Evolutionary conservation across 805 yeast species (phyloP), one percentile per base, ranked within the genome.

Genomic region (Starmerella powellii): DNA sequence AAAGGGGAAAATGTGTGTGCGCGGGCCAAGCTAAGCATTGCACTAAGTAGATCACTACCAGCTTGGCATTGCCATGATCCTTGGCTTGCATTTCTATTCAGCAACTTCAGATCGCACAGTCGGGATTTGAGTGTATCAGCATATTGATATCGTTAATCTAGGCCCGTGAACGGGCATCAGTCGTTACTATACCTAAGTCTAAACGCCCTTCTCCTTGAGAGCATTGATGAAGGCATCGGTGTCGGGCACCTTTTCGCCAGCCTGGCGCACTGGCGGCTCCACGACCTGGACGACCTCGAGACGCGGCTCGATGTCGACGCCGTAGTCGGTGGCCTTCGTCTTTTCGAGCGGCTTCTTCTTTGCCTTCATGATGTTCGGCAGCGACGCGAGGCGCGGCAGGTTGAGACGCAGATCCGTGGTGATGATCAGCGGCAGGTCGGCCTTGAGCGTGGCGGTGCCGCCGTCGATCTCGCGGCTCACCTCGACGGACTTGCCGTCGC

Each of bases 281-380:
- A 77, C 77, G 13, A 91, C 79, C 58, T 76, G 73, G 45, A 83
- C 56, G 2, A 77, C 68, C 58, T 82, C 77, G 46, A 87, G 63
- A 55, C 88, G 74, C 29, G 73, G 71, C 26, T 72, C 61, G 10
- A 76, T 58, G 34, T 78, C 81, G 27, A 80, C 70, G n/a, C 78
- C 81, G 46, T 83, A 72, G 53, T 82, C 93, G n/a, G 58, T 66
- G 17, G 78, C 63, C 61, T 66, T 72, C 62, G 74, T 61, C 57
- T 74, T 69, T 53, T 76, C 84, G 60, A 87, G 69, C 3, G 95
- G 95, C 70, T 85, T 87, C 75, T 87, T 87, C 70, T 91, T 91
- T 42, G 97, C 97, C 70, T 91, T 91, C 97, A 91, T 91, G 67
- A 87, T 74, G 62, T 88, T 91, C 47, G 95, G 96, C 58, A 91